A percentile compares a stretch with the other conserved stretches of the same genome.
Evolutionary conservation across 2,329 filamentous ascomycete genomes (phyloP).

Genomic region (Coleophoma eucalyptorum): DNA sequence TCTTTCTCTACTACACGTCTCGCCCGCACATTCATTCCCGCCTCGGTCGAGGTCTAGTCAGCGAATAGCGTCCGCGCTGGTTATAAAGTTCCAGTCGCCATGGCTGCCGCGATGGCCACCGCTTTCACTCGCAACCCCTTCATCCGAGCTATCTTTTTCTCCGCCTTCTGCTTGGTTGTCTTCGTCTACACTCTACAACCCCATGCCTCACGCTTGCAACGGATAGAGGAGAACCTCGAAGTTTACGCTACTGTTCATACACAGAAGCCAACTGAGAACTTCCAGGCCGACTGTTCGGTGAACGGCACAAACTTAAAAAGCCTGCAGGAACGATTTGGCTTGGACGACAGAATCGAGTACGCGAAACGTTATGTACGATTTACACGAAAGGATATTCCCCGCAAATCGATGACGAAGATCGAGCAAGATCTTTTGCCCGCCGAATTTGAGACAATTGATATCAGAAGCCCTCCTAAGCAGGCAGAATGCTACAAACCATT

Average conservation of each 20-base stretch:
- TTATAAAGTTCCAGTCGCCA: neutral
- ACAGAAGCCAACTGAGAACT: constrained; percentile 2
- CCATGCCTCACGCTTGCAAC: constrained; percentile 1
- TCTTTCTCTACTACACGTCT: no score
- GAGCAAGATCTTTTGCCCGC: constrained; percentile 41
- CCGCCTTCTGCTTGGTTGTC: constrained; percentile 15
- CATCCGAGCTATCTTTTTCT: constrained; percentile 14
- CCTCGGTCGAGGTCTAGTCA: no score
- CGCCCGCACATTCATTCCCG: neutral
- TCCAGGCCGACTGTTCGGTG: constrained; percentile 37
- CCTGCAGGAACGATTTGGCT: constrained; percentile 41
- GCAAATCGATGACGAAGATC: constrained; percentile 48
- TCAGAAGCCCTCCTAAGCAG: constrained; percentile 34
- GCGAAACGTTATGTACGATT: constrained; percentile 51
- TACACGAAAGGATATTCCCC: constrained; percentile 42
- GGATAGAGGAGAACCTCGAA: constrained; percentile 9
- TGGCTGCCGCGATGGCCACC: constrained; percentile 5
- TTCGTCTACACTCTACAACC: constrained; percentile 18
- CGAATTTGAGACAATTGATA: constrained; percentile 43
- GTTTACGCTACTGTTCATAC: constrained; percentile 3
- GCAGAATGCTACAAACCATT: constrained; percentile 46
- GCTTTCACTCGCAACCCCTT: constrained; percentile 16
- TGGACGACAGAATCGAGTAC: constrained; percentile 50
- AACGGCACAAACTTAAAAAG: constrained; percentile 41
- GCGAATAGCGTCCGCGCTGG: no score